phyloP scores from a whole-genome alignment of 192 early-diverging fungal genomes.

The Oehlia diaphana region DNA sequence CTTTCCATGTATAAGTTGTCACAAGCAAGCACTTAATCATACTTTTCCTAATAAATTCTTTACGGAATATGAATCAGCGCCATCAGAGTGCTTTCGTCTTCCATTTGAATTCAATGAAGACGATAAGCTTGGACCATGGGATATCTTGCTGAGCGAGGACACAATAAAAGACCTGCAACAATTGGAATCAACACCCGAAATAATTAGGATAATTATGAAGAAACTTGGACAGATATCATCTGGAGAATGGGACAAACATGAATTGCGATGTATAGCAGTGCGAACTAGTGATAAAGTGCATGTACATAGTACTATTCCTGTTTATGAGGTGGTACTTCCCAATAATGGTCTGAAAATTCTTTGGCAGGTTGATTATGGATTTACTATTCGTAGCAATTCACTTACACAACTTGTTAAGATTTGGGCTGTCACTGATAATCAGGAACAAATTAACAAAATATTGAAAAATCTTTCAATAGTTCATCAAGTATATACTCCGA shows the following conservation, averaged over 20 bases:
- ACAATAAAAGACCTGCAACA: slow-evolving; percentile 1
- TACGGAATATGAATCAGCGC: neutral
- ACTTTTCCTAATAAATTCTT: slow-evolving; percentile 4
- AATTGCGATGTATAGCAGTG: neutral
- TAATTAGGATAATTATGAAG: neutral
- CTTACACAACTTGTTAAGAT: slow-evolving; percentile 12
- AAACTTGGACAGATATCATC: slow-evolving; percentile 12
- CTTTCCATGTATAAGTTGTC: slow-evolving; percentile 3
- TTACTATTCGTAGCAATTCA: neutral
- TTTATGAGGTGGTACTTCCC: neutral
- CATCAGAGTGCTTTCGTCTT: slow-evolving; percentile 6
- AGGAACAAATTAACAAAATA: neutral
- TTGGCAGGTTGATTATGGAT: slow-evolving; percentile 22
- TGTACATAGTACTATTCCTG: neutral
- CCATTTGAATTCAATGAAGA: slow-evolving; percentile 24
- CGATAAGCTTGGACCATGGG: slow-evolving; percentile 16
- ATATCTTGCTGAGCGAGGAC: slow-evolving; percentile 19
- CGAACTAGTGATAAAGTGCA: too few species aligned
- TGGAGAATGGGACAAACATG: slow-evolving; percentile 3
- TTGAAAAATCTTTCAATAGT: slow-evolving; percentile 15
- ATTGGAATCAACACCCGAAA: neutral
- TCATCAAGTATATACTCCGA: neutral
- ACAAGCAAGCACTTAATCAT: slow-evolving; percentile 2
- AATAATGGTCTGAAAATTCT: slow-evolving; percentile 1
- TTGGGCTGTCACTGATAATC: slow-evolving; percentile 11